Evolutionary conservation across 306 rosid species (phyloP).

Genomic region (Glycine latifolia): DNA sequence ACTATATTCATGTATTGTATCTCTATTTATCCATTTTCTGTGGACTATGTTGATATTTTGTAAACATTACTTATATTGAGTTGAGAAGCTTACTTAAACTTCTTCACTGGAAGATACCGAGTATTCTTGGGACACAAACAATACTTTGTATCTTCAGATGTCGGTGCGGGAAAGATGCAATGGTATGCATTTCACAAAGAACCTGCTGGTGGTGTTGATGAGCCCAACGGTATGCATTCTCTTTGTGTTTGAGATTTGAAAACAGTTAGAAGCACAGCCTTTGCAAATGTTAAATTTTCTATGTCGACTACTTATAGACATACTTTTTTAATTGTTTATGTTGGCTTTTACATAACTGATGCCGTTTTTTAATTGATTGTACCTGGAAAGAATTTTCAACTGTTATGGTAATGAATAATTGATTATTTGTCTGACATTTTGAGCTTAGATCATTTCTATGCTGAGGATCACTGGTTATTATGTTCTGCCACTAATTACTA

Average conservation of each 20-base stretch:
- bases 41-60: conserved; percentile 2
- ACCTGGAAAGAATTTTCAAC: background rate
- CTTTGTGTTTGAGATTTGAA: conserved; percentile 37
- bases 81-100: conserved; percentile 33
- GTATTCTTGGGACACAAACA: conserved; percentile 96
- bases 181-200: conserved; percentile 92
- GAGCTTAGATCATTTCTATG: background rate
- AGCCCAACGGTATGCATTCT: conserved; percentile 57
- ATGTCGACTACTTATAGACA: background rate
- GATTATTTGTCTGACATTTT: conserved; percentile 4
- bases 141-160: conserved; percentile 92
- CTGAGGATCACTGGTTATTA: background rate
- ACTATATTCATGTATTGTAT: conserved; percentile 15
- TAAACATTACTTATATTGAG: conserved; percentile 12
- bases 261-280: conserved; percentile 12
- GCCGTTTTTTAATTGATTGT: background rate
- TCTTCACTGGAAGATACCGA: conserved; percentile 72
- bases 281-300: background rate
- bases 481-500: background rate
- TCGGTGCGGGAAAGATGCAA: conserved; percentile 93
- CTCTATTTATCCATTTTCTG: conserved; percentile 20
- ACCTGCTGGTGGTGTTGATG: conserved; percentile 76
- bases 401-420: conserved; percentile 3
- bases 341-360: conserved; percentile 4
- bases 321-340: conserved; percentile 1